These are phyloP conservation scores for Kluyveromyces siamensis DNA, from an alignment of 805 yeast species.

Conservation along the genomic window DNA sequence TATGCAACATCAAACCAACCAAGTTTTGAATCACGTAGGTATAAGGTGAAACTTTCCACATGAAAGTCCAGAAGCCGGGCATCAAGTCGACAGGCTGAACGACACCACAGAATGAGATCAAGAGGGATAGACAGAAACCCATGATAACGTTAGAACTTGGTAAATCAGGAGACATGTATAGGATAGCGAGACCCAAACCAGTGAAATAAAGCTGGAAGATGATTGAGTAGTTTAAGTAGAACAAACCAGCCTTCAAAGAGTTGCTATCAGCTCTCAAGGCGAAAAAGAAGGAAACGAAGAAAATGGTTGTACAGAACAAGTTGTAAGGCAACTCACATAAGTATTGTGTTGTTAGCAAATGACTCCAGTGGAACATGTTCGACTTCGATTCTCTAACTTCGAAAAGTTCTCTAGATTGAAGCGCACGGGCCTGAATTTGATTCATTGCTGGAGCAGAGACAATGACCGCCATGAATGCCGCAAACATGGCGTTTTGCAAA, in stretches of 20 bases:
- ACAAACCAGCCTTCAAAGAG: slow-evolving; percentile 40
- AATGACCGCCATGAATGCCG: slow-evolving; percentile 50
- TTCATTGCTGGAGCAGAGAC: slow-evolving; percentile 46
- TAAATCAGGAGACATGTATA: slow-evolving; percentile 55
- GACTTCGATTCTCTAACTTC: slow-evolving; percentile 66
- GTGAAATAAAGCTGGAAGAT: slow-evolving; percentile 37
- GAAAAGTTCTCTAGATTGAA: slow-evolving; percentile 48
- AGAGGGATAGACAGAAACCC: slow-evolving; percentile 46
- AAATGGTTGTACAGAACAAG: slow-evolving; percentile 38
- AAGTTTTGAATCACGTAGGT: slow-evolving; percentile 61
- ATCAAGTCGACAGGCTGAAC: slow-evolving; percentile 45
- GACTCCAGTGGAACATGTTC: slow-evolving; percentile 66
- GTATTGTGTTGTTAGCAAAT: slow-evolving; percentile 44
- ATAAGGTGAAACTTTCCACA: slow-evolving; percentile 67
- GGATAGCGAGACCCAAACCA: slow-evolving; percentile 42
- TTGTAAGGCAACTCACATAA: slow-evolving; percentile 56
- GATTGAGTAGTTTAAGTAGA: slow-evolving; percentile 35
- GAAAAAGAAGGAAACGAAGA: slow-evolving; percentile 45
- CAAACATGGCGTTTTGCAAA: slow-evolving; percentile 50
- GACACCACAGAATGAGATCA: slow-evolving; percentile 62
- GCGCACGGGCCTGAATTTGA: slow-evolving; percentile 54
- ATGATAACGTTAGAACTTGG: slow-evolving; percentile 56
- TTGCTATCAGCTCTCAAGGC: slow-evolving; percentile 35
- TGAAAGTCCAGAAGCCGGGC: slow-evolving; percentile 82
- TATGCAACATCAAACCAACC: slow-evolving; percentile 40